A percentile compares a stretch with the other conserved stretches of the same genome.
Conservation (phyloP, 1,139 yeast genomes). For the Pichia sp. region DNA sequence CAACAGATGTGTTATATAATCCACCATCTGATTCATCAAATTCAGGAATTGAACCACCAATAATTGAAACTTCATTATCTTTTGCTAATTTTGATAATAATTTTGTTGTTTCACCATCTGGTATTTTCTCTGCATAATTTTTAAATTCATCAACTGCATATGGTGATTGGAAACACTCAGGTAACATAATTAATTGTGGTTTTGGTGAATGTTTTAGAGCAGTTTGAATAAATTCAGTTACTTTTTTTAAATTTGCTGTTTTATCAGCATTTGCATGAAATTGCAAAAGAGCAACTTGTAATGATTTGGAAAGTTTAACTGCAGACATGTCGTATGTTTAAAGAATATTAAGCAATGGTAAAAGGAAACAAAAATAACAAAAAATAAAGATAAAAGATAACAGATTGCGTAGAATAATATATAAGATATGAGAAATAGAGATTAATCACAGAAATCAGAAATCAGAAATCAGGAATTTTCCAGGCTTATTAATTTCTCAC, state of each 20-base stretch:
- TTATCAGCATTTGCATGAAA: constrained; percentile 68
- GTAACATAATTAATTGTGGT: constrained; percentile 57
- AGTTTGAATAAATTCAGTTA: constrained; percentile 40
- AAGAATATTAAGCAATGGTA: too few relatives aligned
- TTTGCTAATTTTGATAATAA: constrained; percentile 61
- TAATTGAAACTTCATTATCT: constrained; percentile 51
- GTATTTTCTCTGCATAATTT: constrained; percentile 73
- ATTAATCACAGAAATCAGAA: too few relatives aligned
- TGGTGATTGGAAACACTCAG: constrained; percentile 95
- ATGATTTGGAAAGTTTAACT: constrained; percentile 19
- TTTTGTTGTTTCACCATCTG: constrained; percentile 61
- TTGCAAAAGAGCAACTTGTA: constrained; percentile 70
- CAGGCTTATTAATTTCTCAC: too few relatives aligned
- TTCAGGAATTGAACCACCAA: constrained; percentile 95
- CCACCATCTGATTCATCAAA: constrained; percentile 42
- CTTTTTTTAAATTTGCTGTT: constrained; percentile 50
- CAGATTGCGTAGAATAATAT: too few relatives aligned
- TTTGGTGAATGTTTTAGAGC: constrained; percentile 47
- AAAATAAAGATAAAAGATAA: too few relatives aligned
- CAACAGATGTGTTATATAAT: constrained; percentile 75
- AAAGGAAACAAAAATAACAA: too few relatives aligned
- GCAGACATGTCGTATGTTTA: constrained; percentile 16
- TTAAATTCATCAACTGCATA: constrained; percentile 83
- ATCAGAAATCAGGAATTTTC: too few relatives aligned
- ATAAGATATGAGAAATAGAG: too few relatives aligned